phyloP scores from a whole-genome alignment of 768 basidiomycete species.

The Suillus decipiens region DNA sequence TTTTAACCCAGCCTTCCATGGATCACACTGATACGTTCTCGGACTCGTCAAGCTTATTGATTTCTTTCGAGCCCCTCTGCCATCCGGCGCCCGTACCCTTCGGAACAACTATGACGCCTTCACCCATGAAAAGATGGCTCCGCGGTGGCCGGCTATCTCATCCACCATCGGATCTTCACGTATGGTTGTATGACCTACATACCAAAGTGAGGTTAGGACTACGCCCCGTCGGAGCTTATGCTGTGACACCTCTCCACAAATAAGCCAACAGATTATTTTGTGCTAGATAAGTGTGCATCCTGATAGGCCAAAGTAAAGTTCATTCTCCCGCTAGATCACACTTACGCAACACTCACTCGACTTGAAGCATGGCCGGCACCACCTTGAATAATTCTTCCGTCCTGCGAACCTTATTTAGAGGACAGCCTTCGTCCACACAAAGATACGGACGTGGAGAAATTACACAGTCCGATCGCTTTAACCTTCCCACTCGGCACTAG shows the following conservation, averaged over 20 bases:
- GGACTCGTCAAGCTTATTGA: slow-evolving; percentile 35
- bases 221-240: slow-evolving; percentile 33
- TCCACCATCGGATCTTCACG: slow-evolving; percentile 32
- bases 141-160: slow-evolving; percentile 30
- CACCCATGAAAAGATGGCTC: slow-evolving; percentile 29
- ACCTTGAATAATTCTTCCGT: slow-evolving; percentile 25
- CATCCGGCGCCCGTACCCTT: slow-evolving; percentile 27
- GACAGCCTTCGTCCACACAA: not conserved
- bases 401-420: slow-evolving; percentile 10
- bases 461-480: slow-evolving; percentile 36
- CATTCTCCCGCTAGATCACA: not conserved
- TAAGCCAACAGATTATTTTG: slow-evolving; percentile 32
- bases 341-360: slow-evolving; percentile 22
- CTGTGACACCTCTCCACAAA: slow-evolving; percentile 31
- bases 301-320: slow-evolving; percentile 24
- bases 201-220: slow-evolving; percentile 11
- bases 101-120: slow-evolving; percentile 32
- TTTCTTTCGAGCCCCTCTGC: slow-evolving; percentile 39
- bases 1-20: slow-evolving; percentile 41
- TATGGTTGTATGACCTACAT: slow-evolving; percentile 26
- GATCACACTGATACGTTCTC: slow-evolving; percentile 43
- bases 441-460: slow-evolving; percentile 27
- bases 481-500: slow-evolving; percentile 18
- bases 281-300: slow-evolving; percentile 33
- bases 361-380: slow-evolving; percentile 37